Evolutionary conservation across 2,329 filamentous ascomycete genomes (phyloP).

Genomic region (Aspergillus tanneri): DNA sequence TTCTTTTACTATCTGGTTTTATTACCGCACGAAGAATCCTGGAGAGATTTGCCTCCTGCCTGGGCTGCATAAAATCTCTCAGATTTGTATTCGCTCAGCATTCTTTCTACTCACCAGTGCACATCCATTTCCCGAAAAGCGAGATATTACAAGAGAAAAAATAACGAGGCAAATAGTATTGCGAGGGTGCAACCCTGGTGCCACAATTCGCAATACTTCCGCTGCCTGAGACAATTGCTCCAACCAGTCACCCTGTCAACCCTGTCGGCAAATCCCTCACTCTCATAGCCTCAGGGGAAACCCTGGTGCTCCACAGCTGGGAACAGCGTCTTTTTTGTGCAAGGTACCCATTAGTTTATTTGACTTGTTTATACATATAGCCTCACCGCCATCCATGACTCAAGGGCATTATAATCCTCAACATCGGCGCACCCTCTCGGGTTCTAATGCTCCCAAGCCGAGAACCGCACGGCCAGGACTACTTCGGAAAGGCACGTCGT

Average conservation of each 20-base stretch:
- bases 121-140: slow-evolving; percentile 9
- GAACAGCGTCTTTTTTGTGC: slow-evolving; percentile 14
- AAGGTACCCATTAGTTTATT: slow-evolving; percentile 21
- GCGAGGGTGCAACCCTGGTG: slow-evolving; percentile 1
- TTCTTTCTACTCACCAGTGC: slow-evolving; percentile 12
- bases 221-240: slow-evolving; percentile 20
- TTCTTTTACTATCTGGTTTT: not conserved
- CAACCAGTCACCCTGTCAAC: slow-evolving; percentile 15
- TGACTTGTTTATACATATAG: slow-evolving; percentile 23
- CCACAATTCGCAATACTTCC: slow-evolving; percentile 12
- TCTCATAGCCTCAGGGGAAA: slow-evolving; percentile 25
- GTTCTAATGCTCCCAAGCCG: slow-evolving; percentile 33
- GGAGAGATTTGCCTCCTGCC: slow-evolving; percentile 20
- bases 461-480: slow-evolving; percentile 32
- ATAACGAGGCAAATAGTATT: not conserved
- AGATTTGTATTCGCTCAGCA: slow-evolving; percentile 16
- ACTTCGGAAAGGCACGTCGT: slow-evolving; percentile 36
- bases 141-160: slow-evolving; percentile 3
- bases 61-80: slow-evolving; percentile 12
- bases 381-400: slow-evolving; percentile 43
- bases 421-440: slow-evolving; percentile 36
- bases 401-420: slow-evolving; percentile 24
- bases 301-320: slow-evolving; percentile 29
- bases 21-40: slow-evolving; percentile 16
- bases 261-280: slow-evolving; percentile 31